Evolutionary conservation across 177 flowering plant genomes (phyloP), one percentile per base, ranked within the genome.

Genomic region (Tripterygium wilfordii): DNA sequence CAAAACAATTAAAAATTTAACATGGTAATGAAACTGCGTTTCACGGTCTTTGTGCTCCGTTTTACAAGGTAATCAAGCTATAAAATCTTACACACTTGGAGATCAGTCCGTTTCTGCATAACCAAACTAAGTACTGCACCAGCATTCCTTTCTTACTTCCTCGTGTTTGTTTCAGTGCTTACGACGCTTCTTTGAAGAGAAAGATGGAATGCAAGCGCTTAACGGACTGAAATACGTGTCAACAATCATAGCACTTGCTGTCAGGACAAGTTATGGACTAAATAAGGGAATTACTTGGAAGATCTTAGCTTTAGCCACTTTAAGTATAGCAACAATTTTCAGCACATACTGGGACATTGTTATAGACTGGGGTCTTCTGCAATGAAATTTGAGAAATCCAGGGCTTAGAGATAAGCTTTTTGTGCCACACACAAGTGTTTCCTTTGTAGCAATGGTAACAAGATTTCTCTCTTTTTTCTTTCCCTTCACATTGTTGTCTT

Each of bases 331-430:
- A 17, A 66, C 77, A n/a, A 32, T 69, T 15, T 16, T 45, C 4
- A 65, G 54, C 27, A 82, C 80, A 14, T 82, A 75, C 21, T 80
- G 95, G 95, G 95, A 83, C 51, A 38, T 86, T 21, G 70, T 71
- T 4, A 26, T 69, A 0, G 95, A 85, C 51, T 85, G 95, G 95
- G 95, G 95, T 13, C 85, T 85, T 47, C 71, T 85, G 30, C 71
- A 62, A 28, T 24, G 68, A 35, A 51, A 66, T 14, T 78, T 90
- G 0, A 78, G 45, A 29, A 85, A 85, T 49, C 69, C 68, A 19
- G 78, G 79, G 72, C 45, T 85, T 54, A 71, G 95, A 53, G 88
- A 82, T 43, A 82, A 80, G 41, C 78, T 85, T 28, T 23, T 71
- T 8, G 35, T 82, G 18, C 54, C 77, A 8, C 55, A 62, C 45